Percentiles rank a stretch among this genome's conserved stretches.
Evolutionary conservation across 2,329 filamentous ascomycete species (phyloP).

Genomic region (Apiospora koreana): DNA sequence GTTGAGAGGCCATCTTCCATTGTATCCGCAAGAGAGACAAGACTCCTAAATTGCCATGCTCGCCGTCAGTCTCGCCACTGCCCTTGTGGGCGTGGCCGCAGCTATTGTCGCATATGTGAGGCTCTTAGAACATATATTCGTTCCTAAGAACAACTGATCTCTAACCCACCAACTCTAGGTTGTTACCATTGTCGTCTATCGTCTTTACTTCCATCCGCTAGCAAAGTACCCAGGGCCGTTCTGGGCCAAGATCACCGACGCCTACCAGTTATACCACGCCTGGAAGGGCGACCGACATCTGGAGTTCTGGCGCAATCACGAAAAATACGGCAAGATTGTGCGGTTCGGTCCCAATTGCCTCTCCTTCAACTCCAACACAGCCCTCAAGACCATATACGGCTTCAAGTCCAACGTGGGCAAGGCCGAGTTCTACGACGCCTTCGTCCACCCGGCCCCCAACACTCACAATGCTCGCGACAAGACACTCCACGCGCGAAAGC

Average conservation of each 20-base stretch:
- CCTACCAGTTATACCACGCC: constrained; percentile 70
- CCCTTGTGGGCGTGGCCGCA: constrained; percentile 3
- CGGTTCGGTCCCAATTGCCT: constrained; percentile 78
- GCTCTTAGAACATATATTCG: neutral
- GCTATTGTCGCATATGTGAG: constrained; percentile 5
- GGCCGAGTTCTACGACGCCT: constrained; percentile 72
- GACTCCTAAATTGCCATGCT: neutral
- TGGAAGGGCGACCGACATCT: constrained; percentile 75
- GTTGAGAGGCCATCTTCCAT: neutral
- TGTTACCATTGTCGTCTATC: constrained; percentile 17
- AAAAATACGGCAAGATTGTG: constrained; percentile 71
- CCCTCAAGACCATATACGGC: constrained; percentile 67
- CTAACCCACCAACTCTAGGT: neutral
- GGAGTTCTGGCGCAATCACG: constrained; percentile 70
- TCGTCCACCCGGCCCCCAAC: constrained; percentile 70
- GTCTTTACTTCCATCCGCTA: constrained; percentile 28
- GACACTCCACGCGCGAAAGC: constrained; percentile 67
- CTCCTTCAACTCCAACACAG: constrained; percentile 72
- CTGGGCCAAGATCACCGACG: constrained; percentile 26
- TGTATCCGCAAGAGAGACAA: neutral
- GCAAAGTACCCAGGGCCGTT: constrained; percentile 25
- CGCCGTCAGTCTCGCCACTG: neutral
- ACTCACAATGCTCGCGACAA: constrained; percentile 74
- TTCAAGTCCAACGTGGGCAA: constrained; percentile 66
- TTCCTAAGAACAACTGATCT: neutral